phyloP scores from a whole-genome alignment of 371 early-diverging fungal species.

The Cokeromyces recurvatus region DNA sequence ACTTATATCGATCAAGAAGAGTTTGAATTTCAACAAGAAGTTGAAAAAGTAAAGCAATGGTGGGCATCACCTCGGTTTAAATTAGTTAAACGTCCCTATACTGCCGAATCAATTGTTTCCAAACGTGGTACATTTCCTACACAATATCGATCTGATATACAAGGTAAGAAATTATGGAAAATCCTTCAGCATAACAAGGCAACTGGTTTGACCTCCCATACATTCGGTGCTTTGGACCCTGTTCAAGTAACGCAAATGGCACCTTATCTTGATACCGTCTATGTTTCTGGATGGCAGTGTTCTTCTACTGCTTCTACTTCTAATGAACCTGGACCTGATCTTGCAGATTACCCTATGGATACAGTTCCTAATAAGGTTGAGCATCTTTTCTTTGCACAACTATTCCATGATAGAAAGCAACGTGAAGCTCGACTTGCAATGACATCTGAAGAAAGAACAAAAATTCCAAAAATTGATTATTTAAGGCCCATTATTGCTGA shows the following conservation, averaged over 20 bases:
- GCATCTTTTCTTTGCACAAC: constrained; percentile 96
- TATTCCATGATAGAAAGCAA: constrained; percentile 97
- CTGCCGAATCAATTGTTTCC: constrained; percentile 85
- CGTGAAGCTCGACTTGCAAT: constrained; percentile 81
- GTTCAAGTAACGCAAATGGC: constrained; percentile 97
- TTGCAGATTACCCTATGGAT: constrained; percentile 98
- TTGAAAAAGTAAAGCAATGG: constrained; percentile 83
- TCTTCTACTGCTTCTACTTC: constrained; percentile 95
- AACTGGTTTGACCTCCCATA: constrained; percentile 80
- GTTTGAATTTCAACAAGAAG: constrained; percentile 69
- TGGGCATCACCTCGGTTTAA: constrained; percentile 85
- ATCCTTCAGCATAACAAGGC: constrained; percentile 77
- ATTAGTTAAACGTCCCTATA: constrained; percentile 84
- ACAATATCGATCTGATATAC: constrained; percentile 76
- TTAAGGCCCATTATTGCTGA: constrained; percentile 97
- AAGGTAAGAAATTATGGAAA: constrained; percentile 93
- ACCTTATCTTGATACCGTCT: constrained; percentile 95
- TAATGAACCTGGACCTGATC: constrained; percentile 98
- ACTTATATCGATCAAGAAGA: constrained; percentile 52
- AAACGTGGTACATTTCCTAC: constrained; percentile 84
- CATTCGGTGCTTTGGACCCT: constrained; percentile 94
- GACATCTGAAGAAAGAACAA: constrained; percentile 65
- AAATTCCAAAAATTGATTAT: constrained; percentile 80
- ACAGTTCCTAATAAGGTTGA: constrained; percentile 99
- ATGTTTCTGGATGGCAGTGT: constrained; percentile 98